These are phyloP conservation scores for Punica granatum DNA, from an alignment of 345 rosid genomes.

Conservation along the genomic window DNA sequence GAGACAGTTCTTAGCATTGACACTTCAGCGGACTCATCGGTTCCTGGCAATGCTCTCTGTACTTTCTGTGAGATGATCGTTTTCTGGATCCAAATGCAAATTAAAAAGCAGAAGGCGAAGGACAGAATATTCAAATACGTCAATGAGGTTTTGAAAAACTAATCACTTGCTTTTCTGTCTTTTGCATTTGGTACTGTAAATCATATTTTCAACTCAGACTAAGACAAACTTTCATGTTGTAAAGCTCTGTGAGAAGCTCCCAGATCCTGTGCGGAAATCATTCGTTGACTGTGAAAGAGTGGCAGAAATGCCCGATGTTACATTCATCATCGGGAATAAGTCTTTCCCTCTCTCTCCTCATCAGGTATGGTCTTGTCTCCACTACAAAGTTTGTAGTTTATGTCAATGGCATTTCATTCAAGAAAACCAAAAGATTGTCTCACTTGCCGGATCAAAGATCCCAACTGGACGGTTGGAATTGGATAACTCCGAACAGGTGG, in stretches of 20 bases:
- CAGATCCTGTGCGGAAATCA: constrained; percentile 39
- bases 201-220: not conserved
- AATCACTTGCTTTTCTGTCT: not conserved
- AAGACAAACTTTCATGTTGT: not conserved
- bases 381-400: not conserved
- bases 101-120: constrained; percentile 39
- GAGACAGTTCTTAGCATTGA: constrained; percentile 13
- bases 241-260: constrained; percentile 48
- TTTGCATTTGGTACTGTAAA: not conserved
- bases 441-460: not conserved
- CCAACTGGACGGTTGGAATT: not conserved
- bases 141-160: constrained; percentile 24
- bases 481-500: no score
- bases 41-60: constrained; percentile 24
- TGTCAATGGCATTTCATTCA: not conserved
- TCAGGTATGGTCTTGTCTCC: constrained; percentile 24
- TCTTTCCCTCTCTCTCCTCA: constrained; percentile 43
- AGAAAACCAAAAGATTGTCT: not conserved
- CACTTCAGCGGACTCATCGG: constrained; percentile 6
- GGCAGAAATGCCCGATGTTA: constrained; percentile 32
- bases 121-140: constrained; percentile 29
- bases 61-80: constrained; percentile 50
- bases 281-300: constrained; percentile 38
- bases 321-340: constrained; percentile 40
- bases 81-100: constrained; percentile 51